These are phyloP conservation scores for Bisporella sp. DNA, from an alignment of 2,329 filamentous ascomycete species.

Conservation along the genomic window DNA sequence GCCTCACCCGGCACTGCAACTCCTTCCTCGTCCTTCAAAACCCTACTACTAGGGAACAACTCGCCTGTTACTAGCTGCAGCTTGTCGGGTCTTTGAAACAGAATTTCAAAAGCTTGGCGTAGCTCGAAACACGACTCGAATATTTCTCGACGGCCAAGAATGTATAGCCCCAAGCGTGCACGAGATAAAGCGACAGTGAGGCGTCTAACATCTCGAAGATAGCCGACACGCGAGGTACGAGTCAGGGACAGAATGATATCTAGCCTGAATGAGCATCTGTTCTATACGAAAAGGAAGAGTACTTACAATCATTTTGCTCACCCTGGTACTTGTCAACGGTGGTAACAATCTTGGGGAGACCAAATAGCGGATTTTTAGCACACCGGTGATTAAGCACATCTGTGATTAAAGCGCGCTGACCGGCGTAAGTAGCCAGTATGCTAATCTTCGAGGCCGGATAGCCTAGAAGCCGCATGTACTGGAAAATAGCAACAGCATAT, in stretches of 20 bases:
- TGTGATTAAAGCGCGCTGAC: constrained; percentile 78
- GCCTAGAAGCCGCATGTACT: constrained; percentile 94
- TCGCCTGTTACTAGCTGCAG: constrained; percentile 78
- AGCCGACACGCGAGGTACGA: constrained; percentile 81
- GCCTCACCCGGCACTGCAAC: constrained; percentile 49
- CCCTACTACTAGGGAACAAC: constrained; percentile 66
- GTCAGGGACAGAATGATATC: constrained; percentile 92
- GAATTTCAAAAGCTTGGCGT: constrained; percentile 72
- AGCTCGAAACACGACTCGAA: constrained; percentile 89
- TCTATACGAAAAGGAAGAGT: neutral
- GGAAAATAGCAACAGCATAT: constrained; percentile 89
- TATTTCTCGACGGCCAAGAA: constrained; percentile 79
- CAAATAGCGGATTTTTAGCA: constrained; percentile 76
- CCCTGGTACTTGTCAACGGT: constrained; percentile 99
- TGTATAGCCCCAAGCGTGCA: constrained; percentile 83
- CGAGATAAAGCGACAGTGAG: constrained; percentile 92
- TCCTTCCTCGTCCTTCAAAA: constrained; percentile 35
- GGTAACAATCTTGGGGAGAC: constrained; percentile 79
- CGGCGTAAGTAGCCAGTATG: constrained; percentile 90
- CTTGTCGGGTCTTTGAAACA: constrained; percentile 74
- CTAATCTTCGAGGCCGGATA: constrained; percentile 71
- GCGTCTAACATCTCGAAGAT: constrained; percentile 86
- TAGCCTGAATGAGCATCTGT: constrained; percentile 29
- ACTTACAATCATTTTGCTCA: constrained; percentile 96
- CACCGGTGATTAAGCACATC: constrained; percentile 84